Conservation (phyloP, 768 basidiomycete genomes). For the Podaxis carcinomalis region DNA sequence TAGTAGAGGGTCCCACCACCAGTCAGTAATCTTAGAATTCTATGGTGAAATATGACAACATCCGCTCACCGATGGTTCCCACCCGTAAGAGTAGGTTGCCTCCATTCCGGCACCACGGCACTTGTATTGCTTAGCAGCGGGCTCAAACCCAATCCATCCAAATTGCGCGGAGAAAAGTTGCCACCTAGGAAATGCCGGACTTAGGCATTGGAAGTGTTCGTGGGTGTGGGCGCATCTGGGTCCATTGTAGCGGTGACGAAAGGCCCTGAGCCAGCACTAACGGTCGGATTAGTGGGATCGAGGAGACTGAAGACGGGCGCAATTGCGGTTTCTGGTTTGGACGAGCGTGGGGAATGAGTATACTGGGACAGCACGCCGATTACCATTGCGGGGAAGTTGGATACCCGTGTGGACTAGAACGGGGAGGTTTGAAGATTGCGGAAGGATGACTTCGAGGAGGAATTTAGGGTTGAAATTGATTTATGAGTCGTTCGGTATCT, state of each 20-base stretch:
- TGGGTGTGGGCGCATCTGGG: conserved; percentile 41
- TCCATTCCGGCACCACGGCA: not conserved
- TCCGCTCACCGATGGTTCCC: not conserved
- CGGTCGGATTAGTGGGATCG: conserved; percentile 17
- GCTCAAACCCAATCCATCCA: not conserved
- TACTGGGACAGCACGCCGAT: not conserved
- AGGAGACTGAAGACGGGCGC: conserved; percentile 27
- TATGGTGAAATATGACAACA: not conserved
- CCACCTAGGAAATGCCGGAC: conserved; percentile 42
- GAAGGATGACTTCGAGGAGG: conserved; percentile 24
- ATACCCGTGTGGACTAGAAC: conserved; percentile 24
- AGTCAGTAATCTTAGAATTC: not conserved
- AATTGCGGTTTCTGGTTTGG: conserved; percentile 27
- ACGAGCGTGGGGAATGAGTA: not conserved
- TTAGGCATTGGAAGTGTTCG: conserved; percentile 30
- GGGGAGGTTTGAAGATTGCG: conserved; percentile 15
- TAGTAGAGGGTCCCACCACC: conserved; percentile 9
- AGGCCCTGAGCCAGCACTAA: conserved; percentile 21
- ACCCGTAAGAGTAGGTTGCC: not conserved
- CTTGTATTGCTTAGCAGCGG: not conserved
- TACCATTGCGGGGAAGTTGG: conserved; percentile 23
- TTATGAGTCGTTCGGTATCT: conserved; percentile 21
- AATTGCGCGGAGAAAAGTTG: conserved; percentile 19
- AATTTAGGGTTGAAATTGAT: conserved; percentile 23
- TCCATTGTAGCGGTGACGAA: conserved; percentile 39